These are phyloP conservation scores for Paracorniculantispora psalliotae DNA, from an alignment of 2,329 filamentous ascomycete species.

Conservation along the genomic window DNA sequence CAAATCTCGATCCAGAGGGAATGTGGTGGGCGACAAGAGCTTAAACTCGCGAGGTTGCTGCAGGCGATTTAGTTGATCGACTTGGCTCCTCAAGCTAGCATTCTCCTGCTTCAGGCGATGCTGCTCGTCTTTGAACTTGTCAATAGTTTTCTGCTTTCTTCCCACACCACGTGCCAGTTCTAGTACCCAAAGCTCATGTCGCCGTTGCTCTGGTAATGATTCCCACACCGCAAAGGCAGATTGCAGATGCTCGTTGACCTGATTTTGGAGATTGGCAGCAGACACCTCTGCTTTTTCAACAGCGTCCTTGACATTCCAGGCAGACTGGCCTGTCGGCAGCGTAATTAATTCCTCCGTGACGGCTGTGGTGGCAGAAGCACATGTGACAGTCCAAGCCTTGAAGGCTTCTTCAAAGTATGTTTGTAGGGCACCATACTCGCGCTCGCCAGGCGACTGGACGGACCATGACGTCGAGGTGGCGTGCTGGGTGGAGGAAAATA, in stretches of 20 bases:
- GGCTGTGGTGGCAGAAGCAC: constrained; percentile 45
- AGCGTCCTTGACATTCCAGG: constrained; percentile 40
- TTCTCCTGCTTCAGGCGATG: constrained; percentile 52
- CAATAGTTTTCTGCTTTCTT: constrained; percentile 50
- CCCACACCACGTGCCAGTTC: constrained; percentile 58
- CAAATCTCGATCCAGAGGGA: constrained; percentile 47
- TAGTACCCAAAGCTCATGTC: constrained; percentile 56
- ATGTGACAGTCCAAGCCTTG: constrained; percentile 55
- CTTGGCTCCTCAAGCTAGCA: constrained; percentile 50
- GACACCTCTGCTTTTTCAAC: constrained; percentile 44
- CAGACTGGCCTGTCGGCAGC: constrained; percentile 35
- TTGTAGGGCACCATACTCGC: constrained; percentile 68
- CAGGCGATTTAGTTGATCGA: constrained; percentile 53
- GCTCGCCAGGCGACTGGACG: constrained; percentile 65
- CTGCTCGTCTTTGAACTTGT: constrained; percentile 46
- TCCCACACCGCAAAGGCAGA: constrained; percentile 75
- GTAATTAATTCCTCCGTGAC: constrained; percentile 48
- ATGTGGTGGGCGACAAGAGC: constrained; percentile 45
- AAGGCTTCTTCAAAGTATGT: constrained; percentile 64
- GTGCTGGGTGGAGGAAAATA: constrained; percentile 78
- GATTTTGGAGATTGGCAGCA: constrained; percentile 59
- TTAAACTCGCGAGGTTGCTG: constrained; percentile 59
- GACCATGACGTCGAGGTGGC: constrained; percentile 77
- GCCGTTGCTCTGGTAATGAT: constrained; percentile 50
- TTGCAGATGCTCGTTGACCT: constrained; percentile 70